A percentile compares a stretch with the other conserved stretches of the same genome.
phyloP scores from a whole-genome alignment of 768 basidiomycete species.

The Suillus americanus region DNA sequence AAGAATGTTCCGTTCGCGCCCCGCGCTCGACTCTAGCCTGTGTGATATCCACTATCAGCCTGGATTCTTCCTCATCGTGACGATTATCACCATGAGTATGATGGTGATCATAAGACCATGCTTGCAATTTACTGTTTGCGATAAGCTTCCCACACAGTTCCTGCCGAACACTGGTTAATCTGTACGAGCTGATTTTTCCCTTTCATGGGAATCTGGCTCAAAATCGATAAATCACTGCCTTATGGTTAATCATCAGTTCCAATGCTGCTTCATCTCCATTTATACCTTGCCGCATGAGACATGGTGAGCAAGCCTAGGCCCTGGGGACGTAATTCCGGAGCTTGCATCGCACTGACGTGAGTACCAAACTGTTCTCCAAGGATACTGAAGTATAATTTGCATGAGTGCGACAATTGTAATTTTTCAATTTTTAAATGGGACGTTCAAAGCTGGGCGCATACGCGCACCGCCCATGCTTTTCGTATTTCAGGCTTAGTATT shows the following conservation, averaged over 20 bases:
- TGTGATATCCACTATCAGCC: no score
- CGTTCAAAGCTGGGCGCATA: no score
- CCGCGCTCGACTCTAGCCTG: no score
- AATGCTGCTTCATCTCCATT: neutral
- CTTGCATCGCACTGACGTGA: neutral
- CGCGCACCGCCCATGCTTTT: no score
- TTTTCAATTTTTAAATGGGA: no score
- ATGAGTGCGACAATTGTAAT: neutral
- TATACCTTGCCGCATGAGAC: neutral
- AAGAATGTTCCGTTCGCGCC: no score
- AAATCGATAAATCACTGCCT: neutral
- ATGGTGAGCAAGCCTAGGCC: neutral
- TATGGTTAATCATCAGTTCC: neutral
- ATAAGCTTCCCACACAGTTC: neutral
- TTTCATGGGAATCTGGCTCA: neutral
- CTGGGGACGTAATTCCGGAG: neutral
- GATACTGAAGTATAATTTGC: neutral
- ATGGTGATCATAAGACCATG: neutral
- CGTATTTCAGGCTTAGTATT: no score
- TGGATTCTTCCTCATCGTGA: no score
- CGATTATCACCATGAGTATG: neutral
- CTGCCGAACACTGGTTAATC: no score
- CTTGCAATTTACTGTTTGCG: neutral
- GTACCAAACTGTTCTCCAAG: neutral
- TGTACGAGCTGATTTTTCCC: neutral